Conservation (phyloP, 169 alveolate species). For the Hepatocystis sp. region DNA sequence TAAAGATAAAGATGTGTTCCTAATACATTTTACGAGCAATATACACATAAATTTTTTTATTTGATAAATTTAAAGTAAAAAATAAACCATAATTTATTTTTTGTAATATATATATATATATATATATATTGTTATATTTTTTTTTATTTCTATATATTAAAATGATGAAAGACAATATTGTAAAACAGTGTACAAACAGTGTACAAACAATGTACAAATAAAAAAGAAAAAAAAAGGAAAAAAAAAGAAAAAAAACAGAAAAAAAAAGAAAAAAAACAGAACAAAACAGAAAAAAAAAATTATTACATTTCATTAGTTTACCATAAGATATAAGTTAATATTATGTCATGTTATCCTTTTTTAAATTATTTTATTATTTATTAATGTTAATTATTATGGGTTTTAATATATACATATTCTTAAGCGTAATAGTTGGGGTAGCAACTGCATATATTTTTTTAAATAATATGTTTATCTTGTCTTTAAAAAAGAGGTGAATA, state of each 20-base stretch:
- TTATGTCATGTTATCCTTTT: constrained; percentile 25
- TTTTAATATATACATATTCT: constrained; percentile 43
- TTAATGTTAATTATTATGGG: constrained; percentile 71
- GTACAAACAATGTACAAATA: too few species aligned
- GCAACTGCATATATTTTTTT: constrained; percentile 30
- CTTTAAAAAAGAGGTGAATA: too few species aligned
- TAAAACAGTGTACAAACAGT: not conserved
- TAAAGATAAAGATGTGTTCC: constrained; percentile 30
- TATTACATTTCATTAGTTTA: too few species aligned
- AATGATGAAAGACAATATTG: not conserved
- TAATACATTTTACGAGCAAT: constrained; percentile 52
- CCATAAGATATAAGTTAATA: too few species aligned
- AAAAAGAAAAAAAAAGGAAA: too few species aligned
- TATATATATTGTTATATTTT: constrained; percentile 40
- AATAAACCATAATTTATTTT: constrained; percentile 25
- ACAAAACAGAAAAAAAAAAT: too few species aligned
- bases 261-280: too few species aligned
- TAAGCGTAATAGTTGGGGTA: constrained; percentile 42
- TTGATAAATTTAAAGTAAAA: constrained; percentile 53
- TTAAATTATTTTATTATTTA: constrained; percentile 40
- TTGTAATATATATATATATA: constrained; percentile 42
- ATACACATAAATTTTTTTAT: constrained; percentile 49
- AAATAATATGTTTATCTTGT: constrained; percentile 30
- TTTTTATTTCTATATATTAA: constrained; percentile 2
- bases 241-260: too few species aligned